Evolutionary conservation across 2,329 filamentous ascomycete species (phyloP).

Genomic region (Tolypocladium guangdongense): DNA sequence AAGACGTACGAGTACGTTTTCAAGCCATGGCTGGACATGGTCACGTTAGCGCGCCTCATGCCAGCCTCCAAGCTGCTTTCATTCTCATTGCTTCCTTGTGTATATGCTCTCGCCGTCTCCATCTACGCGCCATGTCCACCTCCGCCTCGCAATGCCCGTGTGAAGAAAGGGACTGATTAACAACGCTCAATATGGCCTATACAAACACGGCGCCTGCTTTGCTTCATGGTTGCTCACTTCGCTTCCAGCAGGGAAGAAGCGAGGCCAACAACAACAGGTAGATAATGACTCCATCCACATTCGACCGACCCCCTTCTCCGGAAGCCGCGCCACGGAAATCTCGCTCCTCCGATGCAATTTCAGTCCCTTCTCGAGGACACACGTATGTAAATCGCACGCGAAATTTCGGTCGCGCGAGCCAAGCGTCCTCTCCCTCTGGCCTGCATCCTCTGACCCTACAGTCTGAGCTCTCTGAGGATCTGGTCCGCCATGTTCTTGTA

Average conservation of each 20-base stretch:
- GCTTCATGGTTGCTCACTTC: not conserved
- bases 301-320: not conserved
- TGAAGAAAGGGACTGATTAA: not conserved
- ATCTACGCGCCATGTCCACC: not conserved
- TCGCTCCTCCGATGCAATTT: not conserved
- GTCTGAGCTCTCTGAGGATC: conserved; percentile 74
- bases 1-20: not conserved
- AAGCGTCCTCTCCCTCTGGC: not conserved
- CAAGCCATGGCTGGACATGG: not conserved
- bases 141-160: not conserved
- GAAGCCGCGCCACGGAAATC: not conserved
- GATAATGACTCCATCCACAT: not conserved
- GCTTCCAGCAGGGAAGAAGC: not conserved
- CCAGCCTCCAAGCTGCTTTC: not conserved
- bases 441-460: conserved; percentile 40
- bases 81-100: not conserved
- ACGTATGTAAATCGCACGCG: not conserved
- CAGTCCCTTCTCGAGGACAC: not conserved
- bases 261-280: not conserved
- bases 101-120: not conserved
- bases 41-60: not conserved
- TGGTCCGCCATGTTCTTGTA: conserved; percentile 98
- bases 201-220: conserved; percentile 7
- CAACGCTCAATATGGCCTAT: conserved; percentile 11
- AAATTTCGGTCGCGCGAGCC: not conserved